Conservation (phyloP, 164 flowering plant species). For the Warburgia ugandensis region DNA sequence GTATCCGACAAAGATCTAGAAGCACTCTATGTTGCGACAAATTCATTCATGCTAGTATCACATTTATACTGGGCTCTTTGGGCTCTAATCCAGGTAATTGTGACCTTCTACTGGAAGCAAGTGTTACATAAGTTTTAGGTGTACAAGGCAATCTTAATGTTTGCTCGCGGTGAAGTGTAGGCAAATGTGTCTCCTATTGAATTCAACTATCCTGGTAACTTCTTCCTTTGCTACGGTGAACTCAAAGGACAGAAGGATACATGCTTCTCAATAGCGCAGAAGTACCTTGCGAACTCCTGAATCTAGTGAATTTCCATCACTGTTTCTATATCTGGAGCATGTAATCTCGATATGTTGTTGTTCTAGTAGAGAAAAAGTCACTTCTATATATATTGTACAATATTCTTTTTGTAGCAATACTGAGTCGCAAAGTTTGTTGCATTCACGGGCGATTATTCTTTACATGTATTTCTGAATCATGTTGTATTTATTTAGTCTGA, state of each 20-base stretch:
- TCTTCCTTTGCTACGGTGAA: constrained; percentile 82
- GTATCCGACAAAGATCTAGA: constrained; percentile 61
- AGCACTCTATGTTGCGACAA: constrained; percentile 74
- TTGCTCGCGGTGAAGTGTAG: constrained; percentile 29
- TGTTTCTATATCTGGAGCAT: not conserved
- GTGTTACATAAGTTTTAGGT: no score
- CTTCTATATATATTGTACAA: not conserved
- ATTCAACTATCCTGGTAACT: constrained; percentile 83
- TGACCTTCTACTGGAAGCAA: not conserved
- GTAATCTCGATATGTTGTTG: constrained; percentile 2
- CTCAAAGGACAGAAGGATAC: constrained; percentile 58
- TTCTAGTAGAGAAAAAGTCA: not conserved
- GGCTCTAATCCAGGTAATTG: constrained; percentile 82
- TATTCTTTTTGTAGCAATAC: constrained; percentile 3
- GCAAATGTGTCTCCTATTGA: constrained; percentile 89
- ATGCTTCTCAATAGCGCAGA: constrained; percentile 37
- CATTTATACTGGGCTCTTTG: constrained; percentile 94
- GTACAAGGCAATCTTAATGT: no score
- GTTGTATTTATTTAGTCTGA: no score
- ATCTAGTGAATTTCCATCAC: not conserved
- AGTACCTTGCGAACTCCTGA: constrained; percentile 29
- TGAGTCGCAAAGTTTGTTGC: not conserved
- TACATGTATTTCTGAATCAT: no score
- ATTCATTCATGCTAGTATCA: constrained; percentile 66
- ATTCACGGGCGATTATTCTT: not conserved